phyloP scores from a whole-genome alignment of 257 asterid genomes.

The Petunia secreta region DNA sequence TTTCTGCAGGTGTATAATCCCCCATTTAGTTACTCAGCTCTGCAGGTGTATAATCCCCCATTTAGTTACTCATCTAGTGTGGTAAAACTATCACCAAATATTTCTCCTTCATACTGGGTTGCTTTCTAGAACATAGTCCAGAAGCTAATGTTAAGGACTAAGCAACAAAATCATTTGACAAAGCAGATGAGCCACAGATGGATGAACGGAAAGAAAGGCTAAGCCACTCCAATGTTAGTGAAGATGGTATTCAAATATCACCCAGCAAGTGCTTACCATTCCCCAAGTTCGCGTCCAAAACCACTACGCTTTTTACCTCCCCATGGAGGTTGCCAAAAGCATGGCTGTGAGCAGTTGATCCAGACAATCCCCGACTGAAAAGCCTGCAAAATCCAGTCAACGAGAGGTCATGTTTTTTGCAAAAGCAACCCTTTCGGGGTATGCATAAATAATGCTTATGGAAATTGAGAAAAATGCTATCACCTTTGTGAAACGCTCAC shows the following conservation, averaged over 20 bases:
- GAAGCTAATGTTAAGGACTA: background rate
- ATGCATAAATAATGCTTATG: background rate
- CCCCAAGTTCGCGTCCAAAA: conserved; percentile 97
- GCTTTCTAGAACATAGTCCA: background rate
- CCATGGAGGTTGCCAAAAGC: conserved; percentile 99
- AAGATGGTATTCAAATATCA: background rate
- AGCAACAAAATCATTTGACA: background rate
- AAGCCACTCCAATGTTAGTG: background rate
- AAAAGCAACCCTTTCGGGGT: background rate
- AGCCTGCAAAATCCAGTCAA: conserved; percentile 55
- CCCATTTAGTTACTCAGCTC: background rate
- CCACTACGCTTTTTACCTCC: conserved; percentile 99
- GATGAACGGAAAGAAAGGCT: background rate
- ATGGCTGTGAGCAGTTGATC: conserved; percentile 98
- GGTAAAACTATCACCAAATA: background rate
- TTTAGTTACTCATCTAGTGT: background rate
- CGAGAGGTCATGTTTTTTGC: background rate
- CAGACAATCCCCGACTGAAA: conserved; percentile 86
- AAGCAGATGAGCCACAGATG: background rate
- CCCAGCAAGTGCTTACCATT: conserved; percentile 55
- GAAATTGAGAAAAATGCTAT: conserved; percentile 24
- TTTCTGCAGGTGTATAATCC: background rate
- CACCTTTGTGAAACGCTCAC: conserved; percentile 85
- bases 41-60: background rate
- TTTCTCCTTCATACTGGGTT: background rate